Evolutionary conservation across 345 rosid genomes (phyloP).

Genomic region (Brassica cretica): DNA sequence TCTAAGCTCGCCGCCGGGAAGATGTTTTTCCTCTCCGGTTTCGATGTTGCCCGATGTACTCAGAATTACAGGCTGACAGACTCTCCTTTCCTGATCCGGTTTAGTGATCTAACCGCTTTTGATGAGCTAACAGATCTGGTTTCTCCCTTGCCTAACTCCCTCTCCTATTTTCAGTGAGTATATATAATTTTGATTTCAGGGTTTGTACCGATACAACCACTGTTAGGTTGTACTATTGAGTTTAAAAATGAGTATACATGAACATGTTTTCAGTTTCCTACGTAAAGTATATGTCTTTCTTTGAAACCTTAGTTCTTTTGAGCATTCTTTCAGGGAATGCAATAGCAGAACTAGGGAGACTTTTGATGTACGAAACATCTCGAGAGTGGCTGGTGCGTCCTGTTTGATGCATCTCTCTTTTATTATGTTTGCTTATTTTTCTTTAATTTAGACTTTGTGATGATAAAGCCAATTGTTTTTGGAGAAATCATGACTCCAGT

Average conservation of each 20-base stretch:
- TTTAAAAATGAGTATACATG: neutral
- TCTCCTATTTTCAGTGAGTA: slow-evolving; percentile 75
- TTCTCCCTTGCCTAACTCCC: slow-evolving; percentile 44
- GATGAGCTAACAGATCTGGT: too few species aligned
- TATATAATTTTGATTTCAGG: neutral
- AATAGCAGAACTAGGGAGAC: slow-evolving; percentile 88
- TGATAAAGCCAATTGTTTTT: slow-evolving; percentile 61
- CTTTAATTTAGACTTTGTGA: neutral
- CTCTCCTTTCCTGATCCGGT: too few species aligned
- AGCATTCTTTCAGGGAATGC: slow-evolving; percentile 56
- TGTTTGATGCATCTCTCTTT: neutral
- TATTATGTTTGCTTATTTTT: neutral
- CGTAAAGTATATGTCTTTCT: too few species aligned
- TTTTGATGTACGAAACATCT: slow-evolving; percentile 83
- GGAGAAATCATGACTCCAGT: slow-evolving; percentile 91
- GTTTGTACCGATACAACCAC: neutral
- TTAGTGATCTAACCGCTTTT: too few species aligned
- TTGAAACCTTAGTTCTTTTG: neutral
- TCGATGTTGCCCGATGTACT: too few species aligned
- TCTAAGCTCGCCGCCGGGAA: too few species aligned
- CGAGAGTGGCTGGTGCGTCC: slow-evolving; percentile 84
- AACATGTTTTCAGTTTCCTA: neutral
- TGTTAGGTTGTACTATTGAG: neutral
- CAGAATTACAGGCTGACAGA: too few species aligned
- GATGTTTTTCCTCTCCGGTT: too few species aligned